Percentiles rank a stretch among this genome's conserved stretches.
phyloP scores from a whole-genome alignment of 1,139 yeast species.

The Candida pseudocylindracea region DNA sequence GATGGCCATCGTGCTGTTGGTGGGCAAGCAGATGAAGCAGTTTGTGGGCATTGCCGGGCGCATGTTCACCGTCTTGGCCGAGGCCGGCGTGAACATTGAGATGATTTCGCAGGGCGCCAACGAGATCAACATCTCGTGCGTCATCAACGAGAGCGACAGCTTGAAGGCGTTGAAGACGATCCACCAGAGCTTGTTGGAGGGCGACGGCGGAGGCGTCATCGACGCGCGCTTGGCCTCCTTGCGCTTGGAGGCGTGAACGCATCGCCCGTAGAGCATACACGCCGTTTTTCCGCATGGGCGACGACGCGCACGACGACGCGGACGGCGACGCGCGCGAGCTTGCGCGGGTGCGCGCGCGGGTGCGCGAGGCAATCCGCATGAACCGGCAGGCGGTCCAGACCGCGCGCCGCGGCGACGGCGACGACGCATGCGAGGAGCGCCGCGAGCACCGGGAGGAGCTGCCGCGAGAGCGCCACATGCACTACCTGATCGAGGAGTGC shows the following conservation, averaged over 20 bases:
- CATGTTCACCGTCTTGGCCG: slow-evolving; percentile 89
- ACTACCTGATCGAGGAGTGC: too few relatives aligned
- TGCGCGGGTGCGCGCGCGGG: too few relatives aligned
- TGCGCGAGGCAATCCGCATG: too few relatives aligned
- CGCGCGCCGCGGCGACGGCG: too few relatives aligned
- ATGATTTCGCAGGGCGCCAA: slow-evolving; percentile 98
- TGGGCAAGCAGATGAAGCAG: slow-evolving; percentile 94
- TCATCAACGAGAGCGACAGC: slow-evolving; percentile 65
- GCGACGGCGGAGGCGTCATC: slow-evolving; percentile 9
- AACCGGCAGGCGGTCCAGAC: too few relatives aligned
- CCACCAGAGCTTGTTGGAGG: slow-evolving; percentile 56
- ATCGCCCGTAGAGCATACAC: too few relatives aligned
- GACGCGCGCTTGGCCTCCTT: slow-evolving; percentile 12
- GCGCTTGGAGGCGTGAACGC: slow-evolving; percentile 12
- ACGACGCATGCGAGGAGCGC: too few relatives aligned
- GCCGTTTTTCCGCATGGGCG: too few relatives aligned
- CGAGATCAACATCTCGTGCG: slow-evolving; percentile 91
- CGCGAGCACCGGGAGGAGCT: too few relatives aligned
- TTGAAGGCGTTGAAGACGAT: slow-evolving; percentile 70
- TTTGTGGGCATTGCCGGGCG: slow-evolving; percentile 93
- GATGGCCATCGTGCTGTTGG: slow-evolving; percentile 81
- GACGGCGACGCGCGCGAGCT: too few relatives aligned
- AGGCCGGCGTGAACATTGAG: slow-evolving; percentile 80
- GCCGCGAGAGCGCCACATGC: too few relatives aligned
- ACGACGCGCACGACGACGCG: too few relatives aligned